phyloP scores from a whole-genome alignment of 1,139 yeast genomes.

The Blastobotrys persicus region DNA sequence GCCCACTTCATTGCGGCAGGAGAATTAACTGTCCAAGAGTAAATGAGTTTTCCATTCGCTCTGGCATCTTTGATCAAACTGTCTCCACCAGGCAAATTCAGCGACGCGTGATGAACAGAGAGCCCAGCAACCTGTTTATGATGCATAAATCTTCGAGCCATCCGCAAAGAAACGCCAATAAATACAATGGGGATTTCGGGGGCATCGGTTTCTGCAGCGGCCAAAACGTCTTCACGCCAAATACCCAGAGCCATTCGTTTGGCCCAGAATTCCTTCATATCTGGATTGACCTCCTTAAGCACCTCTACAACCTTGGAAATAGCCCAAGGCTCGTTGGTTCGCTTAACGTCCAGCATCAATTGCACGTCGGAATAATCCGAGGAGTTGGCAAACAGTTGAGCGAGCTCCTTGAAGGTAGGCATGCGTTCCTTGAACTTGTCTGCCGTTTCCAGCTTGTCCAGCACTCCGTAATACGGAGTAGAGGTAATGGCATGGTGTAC shows the following conservation, averaged over 20 bases:
- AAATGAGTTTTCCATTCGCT: slow-evolving; percentile 51
- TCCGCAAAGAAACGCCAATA: slow-evolving; percentile 48
- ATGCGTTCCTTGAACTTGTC: slow-evolving; percentile 54
- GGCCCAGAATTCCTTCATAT: slow-evolving; percentile 61
- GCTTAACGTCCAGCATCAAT: slow-evolving; percentile 81
- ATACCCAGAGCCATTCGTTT: slow-evolving; percentile 70
- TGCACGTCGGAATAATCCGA: slow-evolving; percentile 38
- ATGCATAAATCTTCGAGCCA: slow-evolving; percentile 38
- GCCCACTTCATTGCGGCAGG: slow-evolving; percentile 44
- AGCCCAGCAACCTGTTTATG: slow-evolving; percentile 43
- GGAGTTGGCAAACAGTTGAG: slow-evolving; percentile 55
- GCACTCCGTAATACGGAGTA: slow-evolving; percentile 41
- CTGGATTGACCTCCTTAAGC: slow-evolving; percentile 48
- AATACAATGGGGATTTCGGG: slow-evolving; percentile 50
- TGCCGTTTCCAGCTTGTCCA: slow-evolving; percentile 55
- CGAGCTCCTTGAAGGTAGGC: slow-evolving; percentile 58
- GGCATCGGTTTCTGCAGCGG: slow-evolving; percentile 46
- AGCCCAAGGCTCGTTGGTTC: slow-evolving; percentile 60
- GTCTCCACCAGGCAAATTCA: slow-evolving; percentile 45
- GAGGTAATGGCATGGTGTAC: slow-evolving; percentile 38
- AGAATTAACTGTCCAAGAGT: slow-evolving; percentile 80
- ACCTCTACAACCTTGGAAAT: slow-evolving; percentile 52
- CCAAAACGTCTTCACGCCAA: slow-evolving; percentile 70
- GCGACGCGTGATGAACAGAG: slow-evolving; percentile 43
- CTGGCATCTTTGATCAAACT: slow-evolving; percentile 39